Base-by-base conservation (phyloP, 768 basidiomycete species). In the Russula sp. region DNA sequence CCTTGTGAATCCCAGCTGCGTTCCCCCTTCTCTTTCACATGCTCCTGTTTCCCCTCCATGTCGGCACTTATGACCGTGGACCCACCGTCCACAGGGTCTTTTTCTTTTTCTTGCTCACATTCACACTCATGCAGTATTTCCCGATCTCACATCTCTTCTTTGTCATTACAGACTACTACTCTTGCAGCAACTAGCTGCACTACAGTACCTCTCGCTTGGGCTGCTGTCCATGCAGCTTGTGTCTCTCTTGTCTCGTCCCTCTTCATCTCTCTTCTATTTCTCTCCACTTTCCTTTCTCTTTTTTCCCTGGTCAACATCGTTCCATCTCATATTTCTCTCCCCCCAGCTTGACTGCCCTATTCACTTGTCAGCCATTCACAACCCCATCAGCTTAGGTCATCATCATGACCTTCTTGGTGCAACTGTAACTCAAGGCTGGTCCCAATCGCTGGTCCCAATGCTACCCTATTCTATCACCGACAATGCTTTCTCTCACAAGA, bases 401-500 rank as follows among this genome's bases (percentile, higher is more conserved):
- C 25, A 2, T 34, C 52, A 61, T 46, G 61, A 61, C 49, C 20
- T 45, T 2, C 35, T 59, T 16, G 41, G 25, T 52, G 57, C 16
- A 25, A 13, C 51, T 42, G 20, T 10, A 41, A 47, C 57, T 53
- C 51, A 16, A 58, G 57, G n/a, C n/a, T n/a, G n/a, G n/a, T n/a
- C n/a, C n/a, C n/a, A n/a, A n/a, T n/a, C n/a, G 61, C 61, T 45
- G 7, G 43, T 58, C 56, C 61, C 61, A 51, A 63, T 63, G 62
- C 39, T 63, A 55, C 62, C 62, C 18, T 63, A 63, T 42, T 58
- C 57, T 58, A 22, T 20, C 9, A 5, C 50, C 47, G 50, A 41
- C 7, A 18, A 58, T 2, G 0, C 57, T 4, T 25, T 52, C 34
- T 1, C 42, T 2, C 42, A 46, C 22, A 57, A 56, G 43, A 3